phyloP scores from a whole-genome alignment of 257 asterid genomes.

The Plantago ovata region DNA sequence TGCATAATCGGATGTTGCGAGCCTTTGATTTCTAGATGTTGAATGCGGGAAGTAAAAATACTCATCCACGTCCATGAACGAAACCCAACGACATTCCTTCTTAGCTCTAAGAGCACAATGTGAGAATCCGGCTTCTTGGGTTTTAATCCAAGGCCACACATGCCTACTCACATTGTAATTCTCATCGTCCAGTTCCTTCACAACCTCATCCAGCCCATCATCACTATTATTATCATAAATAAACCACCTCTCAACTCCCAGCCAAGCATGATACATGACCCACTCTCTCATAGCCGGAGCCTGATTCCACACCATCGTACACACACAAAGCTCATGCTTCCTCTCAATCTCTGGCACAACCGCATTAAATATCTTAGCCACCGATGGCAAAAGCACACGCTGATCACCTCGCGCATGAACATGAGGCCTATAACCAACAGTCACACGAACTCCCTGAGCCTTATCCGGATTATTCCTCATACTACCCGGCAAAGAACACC shows the following conservation, averaged over 20 bases:
- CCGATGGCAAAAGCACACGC: slow-evolving; percentile 62
- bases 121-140: slow-evolving; percentile 98
- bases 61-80: slow-evolving; percentile 97
- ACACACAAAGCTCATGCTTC: slow-evolving; percentile 71
- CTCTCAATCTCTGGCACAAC: slow-evolving; percentile 5
- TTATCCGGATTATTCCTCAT: slow-evolving; percentile 35
- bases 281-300: slow-evolving; percentile 76
- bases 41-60: slow-evolving; percentile 78
- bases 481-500: slow-evolving; percentile 67
- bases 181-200: slow-evolving; percentile 46
- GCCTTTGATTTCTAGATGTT: slow-evolving; percentile 28
- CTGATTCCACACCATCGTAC: slow-evolving; percentile 99
- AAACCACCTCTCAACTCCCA: slow-evolving; percentile 93
- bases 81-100: slow-evolving; percentile 74
- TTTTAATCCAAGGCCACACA: slow-evolving; percentile 97
- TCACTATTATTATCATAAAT: slow-evolving; percentile 89
- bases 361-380: slow-evolving; percentile 50
- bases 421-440: slow-evolving; percentile 44
- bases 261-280: slow-evolving; percentile 83
- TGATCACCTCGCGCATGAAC: slow-evolving; percentile 25
- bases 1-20: slow-evolving; percentile 37
- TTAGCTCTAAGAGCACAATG: slow-evolving; percentile 85
- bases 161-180: slow-evolving; percentile 70
- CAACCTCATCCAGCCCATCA: slow-evolving; percentile 50
- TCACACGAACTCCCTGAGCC: slow-evolving; percentile 51